These are phyloP conservation scores for Cadophora malorum DNA, from an alignment of 2,329 filamentous ascomycete genomes.

Conservation along the genomic window DNA sequence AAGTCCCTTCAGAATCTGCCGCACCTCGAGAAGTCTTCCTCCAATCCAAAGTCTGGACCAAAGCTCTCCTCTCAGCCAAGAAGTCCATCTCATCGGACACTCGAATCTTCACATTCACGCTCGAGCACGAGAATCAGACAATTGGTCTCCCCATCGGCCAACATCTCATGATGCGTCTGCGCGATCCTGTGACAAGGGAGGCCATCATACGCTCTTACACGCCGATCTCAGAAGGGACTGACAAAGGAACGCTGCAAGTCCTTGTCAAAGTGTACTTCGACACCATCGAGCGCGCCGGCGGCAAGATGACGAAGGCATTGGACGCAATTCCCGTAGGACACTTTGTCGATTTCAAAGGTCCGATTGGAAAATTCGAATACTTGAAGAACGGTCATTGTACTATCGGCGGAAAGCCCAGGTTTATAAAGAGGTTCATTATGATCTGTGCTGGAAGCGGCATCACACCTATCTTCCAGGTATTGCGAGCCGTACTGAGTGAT, in stretches of 20 bases:
- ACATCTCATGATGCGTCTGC: constrained; percentile 83
- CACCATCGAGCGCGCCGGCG: constrained; percentile 62
- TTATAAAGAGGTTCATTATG: constrained; percentile 78
- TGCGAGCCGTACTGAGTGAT: constrained; percentile 75
- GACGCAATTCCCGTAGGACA: constrained; percentile 76
- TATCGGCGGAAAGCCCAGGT: constrained; percentile 62
- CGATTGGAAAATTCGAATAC: constrained; percentile 86
- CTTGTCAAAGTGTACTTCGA: constrained; percentile 84
- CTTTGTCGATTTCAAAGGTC: constrained; percentile 84
- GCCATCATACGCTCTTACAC: constrained; percentile 87
- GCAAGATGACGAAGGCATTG: constrained; percentile 82
- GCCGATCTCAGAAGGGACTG: constrained; percentile 70
- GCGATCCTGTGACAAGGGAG: constrained; percentile 72
- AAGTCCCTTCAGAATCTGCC: constrained; percentile 48
- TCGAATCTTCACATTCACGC: constrained; percentile 79
- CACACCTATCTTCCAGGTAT: constrained; percentile 88
- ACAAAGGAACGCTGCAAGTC: constrained; percentile 71
- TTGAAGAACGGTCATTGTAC: constrained; percentile 68
- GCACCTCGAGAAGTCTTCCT: constrained; percentile 70
- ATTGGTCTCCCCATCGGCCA: constrained; percentile 85
- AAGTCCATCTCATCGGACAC: constrained; percentile 77
- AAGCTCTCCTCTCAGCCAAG: constrained; percentile 72
- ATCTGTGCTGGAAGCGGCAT: constrained; percentile 89
- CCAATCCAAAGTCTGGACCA: constrained; percentile 74
- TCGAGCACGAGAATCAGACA: constrained; percentile 72